These are phyloP conservation scores for Zea luxurians DNA, from an alignment of 176 grass and related monocot genomes.

Conservation along the genomic window DNA sequence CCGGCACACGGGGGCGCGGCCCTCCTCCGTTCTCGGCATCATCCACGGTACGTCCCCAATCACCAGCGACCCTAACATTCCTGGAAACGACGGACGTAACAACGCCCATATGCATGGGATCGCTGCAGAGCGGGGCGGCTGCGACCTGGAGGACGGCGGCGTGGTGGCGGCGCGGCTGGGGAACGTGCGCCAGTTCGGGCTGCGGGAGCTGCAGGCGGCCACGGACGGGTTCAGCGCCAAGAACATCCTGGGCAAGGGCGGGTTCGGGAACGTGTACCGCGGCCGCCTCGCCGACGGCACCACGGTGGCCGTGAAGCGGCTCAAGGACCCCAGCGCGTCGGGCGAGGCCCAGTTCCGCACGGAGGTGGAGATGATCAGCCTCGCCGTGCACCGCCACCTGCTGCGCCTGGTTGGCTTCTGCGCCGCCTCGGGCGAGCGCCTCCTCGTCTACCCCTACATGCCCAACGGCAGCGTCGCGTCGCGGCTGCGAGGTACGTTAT, in stretches of 20 bases:
- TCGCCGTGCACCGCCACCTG: conserved; percentile 91
- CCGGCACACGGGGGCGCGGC: conserved; percentile 25
- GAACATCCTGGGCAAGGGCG: conserved; percentile 77
- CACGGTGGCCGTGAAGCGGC: conserved; percentile 80
- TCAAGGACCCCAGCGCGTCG: conserved; percentile 73
- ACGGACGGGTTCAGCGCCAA: conserved; percentile 80
- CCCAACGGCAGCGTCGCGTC: conserved; percentile 89
- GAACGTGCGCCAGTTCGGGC: conserved; percentile 71
- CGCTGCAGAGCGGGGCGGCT: conserved; percentile 32
- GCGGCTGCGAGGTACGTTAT: conserved; percentile 69
- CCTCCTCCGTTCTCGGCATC: conserved; percentile 61
- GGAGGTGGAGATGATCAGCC: conserved; percentile 96
- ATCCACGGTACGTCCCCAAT: conserved; percentile 46
- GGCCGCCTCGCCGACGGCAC: conserved; percentile 60
- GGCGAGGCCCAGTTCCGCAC: conserved; percentile 90
- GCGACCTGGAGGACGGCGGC: conserved; percentile 37
- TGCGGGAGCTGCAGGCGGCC: conserved; percentile 64
- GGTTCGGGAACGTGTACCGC: conserved; percentile 92
- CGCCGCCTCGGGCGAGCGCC: conserved; percentile 63
- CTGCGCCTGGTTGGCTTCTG: conserved; percentile 87
- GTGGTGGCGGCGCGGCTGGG: conserved; percentile 51
- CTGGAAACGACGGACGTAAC: background rate
- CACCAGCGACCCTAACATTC: background rate
- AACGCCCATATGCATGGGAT: too few species aligned
- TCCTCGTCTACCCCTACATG: conserved; percentile 97